Conservation (phyloP, 2,329 filamentous ascomycete species). For the Penicillium sp. region DNA sequence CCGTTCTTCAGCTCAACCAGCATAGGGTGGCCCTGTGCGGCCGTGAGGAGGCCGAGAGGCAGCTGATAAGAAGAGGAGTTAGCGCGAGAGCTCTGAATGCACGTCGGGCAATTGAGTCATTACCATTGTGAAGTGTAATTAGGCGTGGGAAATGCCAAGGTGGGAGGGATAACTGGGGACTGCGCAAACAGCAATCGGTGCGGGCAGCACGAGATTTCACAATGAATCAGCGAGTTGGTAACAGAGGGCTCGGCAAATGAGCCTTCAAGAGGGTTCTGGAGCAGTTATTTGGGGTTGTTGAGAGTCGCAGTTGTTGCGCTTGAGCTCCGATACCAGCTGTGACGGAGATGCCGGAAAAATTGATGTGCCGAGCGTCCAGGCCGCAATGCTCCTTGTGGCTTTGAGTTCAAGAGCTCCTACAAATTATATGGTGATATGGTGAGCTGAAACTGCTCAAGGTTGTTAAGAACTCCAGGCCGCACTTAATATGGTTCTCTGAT, state of each 20-base stretch:
- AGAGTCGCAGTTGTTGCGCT: constrained; percentile 17
- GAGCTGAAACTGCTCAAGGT: too few relatives aligned
- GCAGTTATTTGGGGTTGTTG: constrained; percentile 17
- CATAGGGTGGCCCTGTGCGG: constrained; percentile 97
- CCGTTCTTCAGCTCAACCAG: constrained; percentile 96
- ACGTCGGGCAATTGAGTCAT: background rate
- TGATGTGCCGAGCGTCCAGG: constrained; percentile 24
- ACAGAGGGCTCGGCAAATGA: background rate
- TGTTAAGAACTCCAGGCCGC: too few relatives aligned
- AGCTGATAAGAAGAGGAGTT: constrained; percentile 49
- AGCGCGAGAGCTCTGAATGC: constrained; percentile 5
- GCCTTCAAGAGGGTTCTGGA: constrained; percentile 7
- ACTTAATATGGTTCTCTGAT: too few relatives aligned
- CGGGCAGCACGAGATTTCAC: constrained; percentile 9
- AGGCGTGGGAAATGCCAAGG: constrained; percentile 22
- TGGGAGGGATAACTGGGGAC: constrained; percentile 27
- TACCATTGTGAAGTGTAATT: constrained; percentile 30
- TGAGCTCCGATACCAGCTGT: constrained; percentile 30
- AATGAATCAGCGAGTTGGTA: background rate
- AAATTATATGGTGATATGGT: too few relatives aligned
- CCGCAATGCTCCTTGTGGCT: background rate
- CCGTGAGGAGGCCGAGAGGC: constrained; percentile 80
- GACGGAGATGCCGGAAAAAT: constrained; percentile 31
- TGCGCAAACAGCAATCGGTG: constrained; percentile 11
- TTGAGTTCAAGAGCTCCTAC: too few relatives aligned